Evolutionary conservation across 2,329 filamentous ascomycete species (phyloP).

Genomic region (Colletotrichum cuscutae): DNA sequence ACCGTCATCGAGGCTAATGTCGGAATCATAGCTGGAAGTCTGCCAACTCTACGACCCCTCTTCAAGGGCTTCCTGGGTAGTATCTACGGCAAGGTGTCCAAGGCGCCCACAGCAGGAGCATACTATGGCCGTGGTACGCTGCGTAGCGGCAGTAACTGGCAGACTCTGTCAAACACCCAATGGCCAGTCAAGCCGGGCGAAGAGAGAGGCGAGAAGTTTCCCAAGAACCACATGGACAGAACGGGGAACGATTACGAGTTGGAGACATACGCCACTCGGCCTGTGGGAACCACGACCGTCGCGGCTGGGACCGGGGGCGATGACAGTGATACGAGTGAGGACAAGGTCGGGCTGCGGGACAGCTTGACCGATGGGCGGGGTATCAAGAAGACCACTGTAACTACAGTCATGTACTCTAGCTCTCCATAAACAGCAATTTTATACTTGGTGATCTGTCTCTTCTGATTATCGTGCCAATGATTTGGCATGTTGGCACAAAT

Average conservation of each 20-base stretch:
- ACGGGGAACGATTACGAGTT: constrained; percentile 40
- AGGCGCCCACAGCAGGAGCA: constrained; percentile 39
- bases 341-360: constrained; percentile 7
- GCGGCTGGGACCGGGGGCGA: constrained; percentile 37
- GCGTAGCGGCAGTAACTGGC: constrained; percentile 39
- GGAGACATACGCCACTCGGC: constrained; percentile 17
- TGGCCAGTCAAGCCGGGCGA: constrained; percentile 38
- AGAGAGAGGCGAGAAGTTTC: constrained; percentile 42
- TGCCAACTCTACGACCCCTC: constrained; percentile 48
- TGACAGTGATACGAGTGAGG: constrained; percentile 40
- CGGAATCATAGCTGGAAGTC: constrained; percentile 49
- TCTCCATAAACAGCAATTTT: background rate
- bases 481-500: too few species aligned
- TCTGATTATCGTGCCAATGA: too few species aligned
- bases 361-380: constrained; percentile 23
- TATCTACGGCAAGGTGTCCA: constrained; percentile 43
- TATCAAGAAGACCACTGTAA: constrained; percentile 44
- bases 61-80: constrained; percentile 46
- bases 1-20: constrained; percentile 50
- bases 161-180: constrained; percentile 37
- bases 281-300: constrained; percentile 34
- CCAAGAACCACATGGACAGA: constrained; percentile 36
- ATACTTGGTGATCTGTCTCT: too few species aligned
- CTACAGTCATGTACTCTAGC: constrained; percentile 37
- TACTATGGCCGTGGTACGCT: constrained; percentile 40